These are phyloP conservation scores for Cytospora chrysosperma DNA, from an alignment of 2,329 filamentous ascomycete genomes.

Conservation along the genomic window DNA sequence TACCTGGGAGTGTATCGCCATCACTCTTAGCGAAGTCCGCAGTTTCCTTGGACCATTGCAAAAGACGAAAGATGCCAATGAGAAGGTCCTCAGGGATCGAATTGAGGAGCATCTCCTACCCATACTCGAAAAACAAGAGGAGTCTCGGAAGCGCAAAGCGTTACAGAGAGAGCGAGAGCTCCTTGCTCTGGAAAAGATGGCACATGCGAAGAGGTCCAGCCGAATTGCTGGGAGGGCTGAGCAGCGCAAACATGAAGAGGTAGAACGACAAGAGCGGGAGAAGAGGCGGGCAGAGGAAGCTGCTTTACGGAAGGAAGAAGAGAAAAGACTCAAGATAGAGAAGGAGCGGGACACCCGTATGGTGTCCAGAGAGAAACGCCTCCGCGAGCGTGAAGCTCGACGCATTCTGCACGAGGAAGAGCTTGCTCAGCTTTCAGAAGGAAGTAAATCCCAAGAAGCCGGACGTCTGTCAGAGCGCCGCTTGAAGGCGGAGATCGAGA, in stretches of 20 bases:
- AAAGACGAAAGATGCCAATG: conserved; percentile 79
- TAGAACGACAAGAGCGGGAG: conserved; percentile 67
- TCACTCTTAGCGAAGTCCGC: conserved; percentile 76
- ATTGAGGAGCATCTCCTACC: conserved; percentile 79
- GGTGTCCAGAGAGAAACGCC: conserved; percentile 79
- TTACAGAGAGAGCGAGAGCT: conserved; percentile 73
- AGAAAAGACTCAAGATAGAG: conserved; percentile 58
- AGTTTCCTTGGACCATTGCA: conserved; percentile 68
- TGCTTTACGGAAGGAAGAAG: conserved; percentile 66
- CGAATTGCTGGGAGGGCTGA: conserved; percentile 81
- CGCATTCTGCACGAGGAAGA: conserved; percentile 84
- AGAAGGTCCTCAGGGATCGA: conserved; percentile 71
- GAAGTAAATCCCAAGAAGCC: conserved; percentile 60
- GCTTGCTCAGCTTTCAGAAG: conserved; percentile 74
- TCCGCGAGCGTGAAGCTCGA: conserved; percentile 81
- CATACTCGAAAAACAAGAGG: conserved; percentile 75
- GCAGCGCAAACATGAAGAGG: conserved; percentile 71
- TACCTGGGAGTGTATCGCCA: conserved; percentile 88
- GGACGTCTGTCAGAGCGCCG: conserved; percentile 74
- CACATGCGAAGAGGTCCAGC: conserved; percentile 91
- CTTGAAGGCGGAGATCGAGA: conserved; percentile 79
- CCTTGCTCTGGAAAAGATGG: conserved; percentile 78
- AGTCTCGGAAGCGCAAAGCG: conserved; percentile 71
- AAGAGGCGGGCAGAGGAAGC: conserved; percentile 64
- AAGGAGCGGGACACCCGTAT: conserved; percentile 76